Conservation (phyloP, 75 land plant genomes). For the Larix kaempferi region DNA sequence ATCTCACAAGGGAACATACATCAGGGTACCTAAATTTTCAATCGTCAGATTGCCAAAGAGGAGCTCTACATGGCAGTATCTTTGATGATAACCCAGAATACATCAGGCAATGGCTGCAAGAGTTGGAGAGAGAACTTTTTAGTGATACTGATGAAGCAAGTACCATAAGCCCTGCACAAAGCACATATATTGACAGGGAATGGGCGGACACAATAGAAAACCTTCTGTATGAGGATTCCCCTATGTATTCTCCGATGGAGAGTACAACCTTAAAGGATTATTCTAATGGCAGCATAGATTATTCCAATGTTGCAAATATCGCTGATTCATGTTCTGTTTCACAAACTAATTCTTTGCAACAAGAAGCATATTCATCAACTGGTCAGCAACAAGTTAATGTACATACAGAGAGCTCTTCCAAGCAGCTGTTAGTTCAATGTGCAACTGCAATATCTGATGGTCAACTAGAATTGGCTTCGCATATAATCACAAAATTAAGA, state of each 20-base stretch:
- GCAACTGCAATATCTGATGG: constrained; percentile 62
- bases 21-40: constrained; percentile 18
- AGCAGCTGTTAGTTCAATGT: constrained; percentile 66
- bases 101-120: constrained; percentile 56
- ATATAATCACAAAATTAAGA: constrained; percentile 59
- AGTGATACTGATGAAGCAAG: constrained; percentile 39
- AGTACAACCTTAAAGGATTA: constrained; percentile 45
- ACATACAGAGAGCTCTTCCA: constrained; percentile 27
- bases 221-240: constrained; percentile 33
- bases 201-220: constrained; percentile 40
- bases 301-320: constrained; percentile 7
- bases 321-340: neutral
- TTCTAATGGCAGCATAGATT: constrained; percentile 41
- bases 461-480: constrained; percentile 43
- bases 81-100: constrained; percentile 20
- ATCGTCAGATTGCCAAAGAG: constrained; percentile 25
- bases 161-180: constrained; percentile 15
- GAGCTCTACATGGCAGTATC: constrained; percentile 19
- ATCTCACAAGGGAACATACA: neutral
- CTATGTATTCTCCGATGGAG: constrained; percentile 51
- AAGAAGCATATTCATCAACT: constrained; percentile 2
- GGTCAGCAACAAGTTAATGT: neutral
- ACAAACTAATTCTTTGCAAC: constrained; percentile 2
- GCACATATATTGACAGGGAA: constrained; percentile 39
- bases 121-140: constrained; percentile 55